phyloP scores from a whole-genome alignment of 2,329 filamentous ascomycete species.

The Botrytis fabae region DNA sequence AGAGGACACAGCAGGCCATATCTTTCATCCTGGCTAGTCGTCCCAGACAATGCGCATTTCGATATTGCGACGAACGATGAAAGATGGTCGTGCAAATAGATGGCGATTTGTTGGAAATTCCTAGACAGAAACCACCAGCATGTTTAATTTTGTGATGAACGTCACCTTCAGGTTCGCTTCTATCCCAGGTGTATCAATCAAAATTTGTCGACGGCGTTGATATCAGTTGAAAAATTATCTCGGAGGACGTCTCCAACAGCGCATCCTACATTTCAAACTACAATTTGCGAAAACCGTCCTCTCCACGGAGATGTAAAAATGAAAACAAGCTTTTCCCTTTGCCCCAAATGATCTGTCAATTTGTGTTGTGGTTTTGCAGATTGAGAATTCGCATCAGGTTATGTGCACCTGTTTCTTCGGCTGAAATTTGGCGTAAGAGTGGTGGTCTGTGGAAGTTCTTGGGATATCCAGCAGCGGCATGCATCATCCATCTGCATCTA shows the following conservation, averaged over 20 bases:
- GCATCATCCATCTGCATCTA: conserved; percentile 35
- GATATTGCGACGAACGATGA: background rate
- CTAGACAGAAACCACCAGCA: background rate
- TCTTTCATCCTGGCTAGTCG: background rate
- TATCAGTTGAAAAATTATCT: background rate
- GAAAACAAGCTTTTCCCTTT: background rate
- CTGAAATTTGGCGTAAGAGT: conserved; percentile 12
- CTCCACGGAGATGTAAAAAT: background rate
- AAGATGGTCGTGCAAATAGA: background rate
- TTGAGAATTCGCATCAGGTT: conserved; percentile 41
- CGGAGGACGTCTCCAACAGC: background rate
- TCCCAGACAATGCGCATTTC: background rate
- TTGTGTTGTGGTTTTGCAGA: conserved; percentile 39
- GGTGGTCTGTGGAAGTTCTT: conserved; percentile 4
- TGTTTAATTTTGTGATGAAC: too few species aligned
- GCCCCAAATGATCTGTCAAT: conserved; percentile 24
- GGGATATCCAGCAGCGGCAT: conserved; percentile 31
- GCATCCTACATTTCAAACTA: background rate
- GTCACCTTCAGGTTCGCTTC: background rate
- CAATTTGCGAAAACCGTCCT: background rate
- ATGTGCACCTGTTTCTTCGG: conserved; percentile 35
- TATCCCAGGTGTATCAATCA: background rate
- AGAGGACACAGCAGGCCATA: background rate
- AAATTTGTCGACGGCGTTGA: background rate
- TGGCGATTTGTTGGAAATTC: background rate